Base-by-base conservation (phyloP, 768 basidiomycete species). In the Lentinula lateritia region DNA sequence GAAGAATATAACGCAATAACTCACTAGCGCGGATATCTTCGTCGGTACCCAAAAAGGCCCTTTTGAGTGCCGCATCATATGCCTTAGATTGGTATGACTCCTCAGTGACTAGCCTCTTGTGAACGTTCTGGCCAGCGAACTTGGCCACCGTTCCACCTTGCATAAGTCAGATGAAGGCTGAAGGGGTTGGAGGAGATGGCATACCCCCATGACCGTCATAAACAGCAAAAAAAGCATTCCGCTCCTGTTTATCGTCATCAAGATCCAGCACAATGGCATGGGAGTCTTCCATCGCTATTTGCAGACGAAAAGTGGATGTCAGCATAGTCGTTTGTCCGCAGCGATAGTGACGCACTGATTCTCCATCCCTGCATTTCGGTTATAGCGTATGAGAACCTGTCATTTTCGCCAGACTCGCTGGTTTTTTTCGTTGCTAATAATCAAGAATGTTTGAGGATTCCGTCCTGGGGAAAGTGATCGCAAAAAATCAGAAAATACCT, bases 341-440 rank as follows among this genome's bases (percentile, higher is more conserved):
- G 41, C 45, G 41, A 39, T 41, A 62, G 63, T 35, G 52, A 89
- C 96, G 76, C 70, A 99, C 96, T 86, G 76, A 98, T 89, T 75
- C 97, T 83, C 97, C 97, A 99, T 68, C 97, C 97, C 75, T 99
- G 97, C 96, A 98, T 98, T 76, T 98, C 95, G 50, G 91, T 88
- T 46, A 97, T 82, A 6, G 84, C 89, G 74, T 87, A 98, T 50
- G 80, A 68, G 73, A 83, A 87, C 61, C 83, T 83, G 63, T 78
- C 80, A 83, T 93, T 87, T 64, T 78, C 80, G 46, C 92, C 94
- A 20, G 80, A 73, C 66, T 87, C 82, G 5, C 92, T 88, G 70
- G 81, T 83, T 81, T 98, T 99, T 65, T 84, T 83, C 58, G 90
- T 94, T 20, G 86, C 93, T 95, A 67, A 41, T 66, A 63, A 6